Evolutionary conservation across 1,139 yeast genomes (phyloP), one percentile per base, ranked within the genome.

Genomic region (Geotrichum aggregatum): DNA sequence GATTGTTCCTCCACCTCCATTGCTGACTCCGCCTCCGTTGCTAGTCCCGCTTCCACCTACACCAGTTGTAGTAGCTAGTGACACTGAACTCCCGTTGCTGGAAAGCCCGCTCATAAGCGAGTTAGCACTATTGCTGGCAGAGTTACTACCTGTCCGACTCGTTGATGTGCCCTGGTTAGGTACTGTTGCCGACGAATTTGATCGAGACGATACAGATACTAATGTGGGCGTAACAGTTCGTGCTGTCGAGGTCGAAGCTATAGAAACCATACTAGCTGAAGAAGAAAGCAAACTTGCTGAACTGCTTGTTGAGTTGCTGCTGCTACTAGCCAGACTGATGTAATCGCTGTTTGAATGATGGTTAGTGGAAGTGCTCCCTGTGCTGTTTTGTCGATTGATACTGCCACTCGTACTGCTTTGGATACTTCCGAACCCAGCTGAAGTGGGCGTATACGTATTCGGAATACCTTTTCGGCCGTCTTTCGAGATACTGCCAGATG

Each of bases 381-480:
- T 44, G 34, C 49, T 44, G 14, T 43, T 33, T 19, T 45, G 40
- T 8, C 28, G 31, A 18, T 44, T 50, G 21, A 48, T 14, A 11
- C 26, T 45, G 14, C 35, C 21, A 24, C 22, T 33, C 3, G 24
- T 26, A 19, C 28, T 33, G 46, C 19, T 26, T 16, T 10, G 51
- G 51, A 16, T 44, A 19, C 26, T 44, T 40, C 18, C 48, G 52
- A n/a, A 48, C 50, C 57, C 55, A 50, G 22, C 46, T 51, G n/a
- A 50, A 55, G 14, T 24, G 22, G 44, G 43, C 49, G 2, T 53
- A 44, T 24, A 19, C 3, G 28, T 22, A 39, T n/a, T n/a, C 21
- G 34, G 26, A 24, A 31, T 18, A 16, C 24, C 47, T 30, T 50
- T 42, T 18, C 45, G 44, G 31, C 40, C n/a, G 45, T 47, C 50